Base-by-base conservation (phyloP, 768 basidiomycete genomes). In the Termitomyces sp. region DNA sequence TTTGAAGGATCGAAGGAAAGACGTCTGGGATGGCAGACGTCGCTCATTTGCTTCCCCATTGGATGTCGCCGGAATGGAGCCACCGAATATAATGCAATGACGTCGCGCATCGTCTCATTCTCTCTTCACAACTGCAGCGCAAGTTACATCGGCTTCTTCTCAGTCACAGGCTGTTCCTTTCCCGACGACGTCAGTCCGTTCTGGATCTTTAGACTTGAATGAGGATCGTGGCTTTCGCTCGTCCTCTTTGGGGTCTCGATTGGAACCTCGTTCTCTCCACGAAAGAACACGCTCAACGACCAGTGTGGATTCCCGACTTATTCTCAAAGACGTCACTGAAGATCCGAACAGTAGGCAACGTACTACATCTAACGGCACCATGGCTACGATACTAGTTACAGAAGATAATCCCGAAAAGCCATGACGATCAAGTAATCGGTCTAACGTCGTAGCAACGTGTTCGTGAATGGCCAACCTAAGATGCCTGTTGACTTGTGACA, bases 321-420 rank as follows among this genome's bases (percentile, higher is more conserved):
- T 83, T 36, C 65, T 80, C 13, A 69, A 71, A 20, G 77, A 77
- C 34, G 76, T 73, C 30, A 65, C 65, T n/a, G 46, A 55, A 34
- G 32, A 56, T 20, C 26, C 50, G 26, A 54, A 57, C 37, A 77
- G 50, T 56, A 69, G 71, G 34, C 62, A 64, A 48, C 72, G 75
- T 48, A 70, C 66, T n/a, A 62, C 69, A 58, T 76, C 76, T 9
- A 79, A 74, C 55, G 84, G 73, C 9, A 82, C 79, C 7, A 74
- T 81, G 71, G 75, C 73, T 20, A 74, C 77, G 46, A 57, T 72
- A 20, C 65, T 78, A 42, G 68, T 71, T 42, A 73, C 73, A 46
- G 78, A 82, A 13, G 79, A 84, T 52, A 90, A 88, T 67, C 84
- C 86, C 16, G n/a, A n/a, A n/a, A n/a, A n/a, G n/a, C n/a, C n/a